Conservation (phyloP, 805 yeast species). For the Ogataea dorogensis region DNA sequence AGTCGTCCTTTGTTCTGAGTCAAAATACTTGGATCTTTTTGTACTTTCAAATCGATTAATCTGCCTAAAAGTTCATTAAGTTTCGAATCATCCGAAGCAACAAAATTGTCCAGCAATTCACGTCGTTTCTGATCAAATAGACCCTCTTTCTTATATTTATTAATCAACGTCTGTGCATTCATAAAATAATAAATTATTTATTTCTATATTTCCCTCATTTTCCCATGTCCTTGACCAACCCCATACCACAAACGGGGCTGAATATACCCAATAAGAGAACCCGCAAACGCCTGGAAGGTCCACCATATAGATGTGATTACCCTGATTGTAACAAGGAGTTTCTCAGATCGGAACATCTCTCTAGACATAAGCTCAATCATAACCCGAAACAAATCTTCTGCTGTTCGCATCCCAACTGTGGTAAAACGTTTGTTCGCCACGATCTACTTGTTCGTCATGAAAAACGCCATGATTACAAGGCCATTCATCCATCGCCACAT, state of each 20-base stretch:
- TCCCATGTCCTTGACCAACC: constrained; percentile 1
- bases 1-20: constrained; percentile 48
- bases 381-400: constrained; percentile 52
- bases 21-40: constrained; percentile 47
- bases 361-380: constrained; percentile 65
- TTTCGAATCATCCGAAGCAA: constrained; percentile 18
- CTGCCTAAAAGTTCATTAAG: constrained; percentile 21
- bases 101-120: constrained; percentile 42
- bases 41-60: constrained; percentile 45
- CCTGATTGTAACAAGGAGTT: constrained; percentile 56
- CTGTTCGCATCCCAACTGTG: constrained; percentile 48
- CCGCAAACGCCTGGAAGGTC: constrained; percentile 24
- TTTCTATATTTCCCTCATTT: constrained; percentile 1
- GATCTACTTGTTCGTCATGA: constrained; percentile 51
- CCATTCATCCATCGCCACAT: neutral
- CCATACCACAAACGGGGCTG: neutral
- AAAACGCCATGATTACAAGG: constrained; percentile 38
- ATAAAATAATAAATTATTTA: constrained; percentile 1
- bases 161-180: constrained; percentile 39
- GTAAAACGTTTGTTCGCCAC: constrained; percentile 60
- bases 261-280: constrained; percentile 5
- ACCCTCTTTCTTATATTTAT: constrained; percentile 48
- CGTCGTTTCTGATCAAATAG: constrained; percentile 46
- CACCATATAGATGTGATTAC: constrained; percentile 40
- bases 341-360: constrained; percentile 60